Evolutionary conservation across 768 basidiomycete species (phyloP).

Genomic region (Chalciporus pseudorubinellus): DNA sequence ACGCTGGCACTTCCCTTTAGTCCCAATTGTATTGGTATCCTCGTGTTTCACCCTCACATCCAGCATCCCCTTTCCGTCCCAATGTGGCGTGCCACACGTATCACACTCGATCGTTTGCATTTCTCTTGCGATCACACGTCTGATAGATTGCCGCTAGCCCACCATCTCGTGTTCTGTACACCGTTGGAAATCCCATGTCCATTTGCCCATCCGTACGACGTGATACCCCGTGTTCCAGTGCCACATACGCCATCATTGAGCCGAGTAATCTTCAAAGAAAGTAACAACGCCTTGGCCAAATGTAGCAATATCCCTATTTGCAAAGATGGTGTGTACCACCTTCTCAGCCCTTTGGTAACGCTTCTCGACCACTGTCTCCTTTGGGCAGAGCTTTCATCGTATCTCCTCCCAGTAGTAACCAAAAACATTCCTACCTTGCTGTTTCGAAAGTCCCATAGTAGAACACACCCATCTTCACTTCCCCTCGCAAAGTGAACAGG

Average conservation of each 20-base stretch:
- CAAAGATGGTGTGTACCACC: conserved; percentile 41
- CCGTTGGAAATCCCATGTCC: background rate
- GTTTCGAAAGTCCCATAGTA: conserved; percentile 52
- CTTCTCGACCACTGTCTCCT: conserved; percentile 38
- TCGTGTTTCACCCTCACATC: conserved; percentile 1
- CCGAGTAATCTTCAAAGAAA: conserved; percentile 35
- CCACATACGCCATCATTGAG: conserved; percentile 10
- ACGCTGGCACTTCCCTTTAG: background rate
- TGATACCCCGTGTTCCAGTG: conserved; percentile 2
- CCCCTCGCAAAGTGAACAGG: conserved; percentile 45
- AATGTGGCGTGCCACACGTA: conserved; percentile 13
- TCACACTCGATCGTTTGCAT: conserved; percentile 1
- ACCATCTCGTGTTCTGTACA: background rate
- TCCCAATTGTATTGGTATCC: conserved; percentile 3
- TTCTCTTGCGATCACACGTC: background rate
- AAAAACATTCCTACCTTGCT: conserved; percentile 36
- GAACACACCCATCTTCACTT: conserved; percentile 42
- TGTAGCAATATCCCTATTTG: conserved; percentile 39
- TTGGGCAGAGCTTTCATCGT: conserved; percentile 20
- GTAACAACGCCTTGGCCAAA: conserved; percentile 41
- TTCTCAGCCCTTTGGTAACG: conserved; percentile 32
- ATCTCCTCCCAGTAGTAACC: conserved; percentile 11
- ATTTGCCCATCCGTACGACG: background rate
- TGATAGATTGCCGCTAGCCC: background rate
- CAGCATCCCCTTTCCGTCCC: background rate